These are phyloP conservation scores for Phlyctochytrium bullatum DNA, from an alignment of 192 early-diverging fungal species.

Conservation along the genomic window DNA sequence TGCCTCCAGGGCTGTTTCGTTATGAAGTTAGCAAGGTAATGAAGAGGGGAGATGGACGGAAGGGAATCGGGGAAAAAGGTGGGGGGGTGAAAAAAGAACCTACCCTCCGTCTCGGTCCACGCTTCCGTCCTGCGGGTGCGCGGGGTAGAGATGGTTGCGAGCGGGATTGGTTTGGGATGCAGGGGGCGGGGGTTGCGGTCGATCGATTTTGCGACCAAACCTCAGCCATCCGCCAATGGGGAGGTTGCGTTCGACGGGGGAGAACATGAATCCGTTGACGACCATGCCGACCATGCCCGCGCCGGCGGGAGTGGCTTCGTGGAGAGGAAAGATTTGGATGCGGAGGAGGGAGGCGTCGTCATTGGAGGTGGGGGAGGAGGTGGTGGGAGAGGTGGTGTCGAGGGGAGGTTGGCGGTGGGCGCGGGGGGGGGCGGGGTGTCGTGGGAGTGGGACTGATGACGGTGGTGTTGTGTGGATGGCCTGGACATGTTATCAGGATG, in stretches of 20 bases:
- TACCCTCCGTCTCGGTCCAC: background rate
- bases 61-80: background rate
- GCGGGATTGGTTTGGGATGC: background rate
- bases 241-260: conserved; percentile 39
- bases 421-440: background rate
- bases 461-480: too few relatives aligned
- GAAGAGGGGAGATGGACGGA: too few relatives aligned
- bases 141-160: background rate
- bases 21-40: too few relatives aligned
- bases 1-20: background rate
- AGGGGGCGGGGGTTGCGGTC: background rate
- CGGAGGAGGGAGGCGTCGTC: background rate
- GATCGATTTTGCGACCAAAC: conserved; percentile 46
- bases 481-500: too few relatives aligned
- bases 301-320: conserved; percentile 26
- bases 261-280: conserved; percentile 34
- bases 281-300: conserved; percentile 31
- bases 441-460: background rate
- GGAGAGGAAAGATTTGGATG: conserved; percentile 23
- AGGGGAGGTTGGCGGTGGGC: background rate
- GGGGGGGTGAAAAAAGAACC: background rate
- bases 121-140: background rate
- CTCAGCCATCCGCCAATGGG: conserved; percentile 28
- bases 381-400: background rate
- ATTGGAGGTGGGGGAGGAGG: background rate